phyloP scores from a whole-genome alignment of 78 protist species.

The Cavenderia fasciculata region DNA sequence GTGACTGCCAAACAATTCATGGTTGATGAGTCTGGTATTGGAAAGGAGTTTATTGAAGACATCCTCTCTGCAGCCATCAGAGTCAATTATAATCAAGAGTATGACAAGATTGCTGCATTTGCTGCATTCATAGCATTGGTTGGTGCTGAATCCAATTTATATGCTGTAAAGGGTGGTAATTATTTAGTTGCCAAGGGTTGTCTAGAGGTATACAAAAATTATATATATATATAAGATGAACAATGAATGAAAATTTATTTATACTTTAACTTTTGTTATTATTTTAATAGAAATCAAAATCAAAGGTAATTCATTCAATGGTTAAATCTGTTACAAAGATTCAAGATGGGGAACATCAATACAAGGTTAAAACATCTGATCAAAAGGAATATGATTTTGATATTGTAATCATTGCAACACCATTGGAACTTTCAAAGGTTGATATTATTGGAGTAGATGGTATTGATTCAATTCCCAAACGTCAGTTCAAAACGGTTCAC shows the following conservation, averaged over 20 bases:
- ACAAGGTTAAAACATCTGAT: not conserved
- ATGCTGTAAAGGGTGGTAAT: conserved; percentile 60
- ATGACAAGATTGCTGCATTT: conserved; percentile 59
- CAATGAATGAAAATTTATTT: too few species aligned
- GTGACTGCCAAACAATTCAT: conserved; percentile 33
- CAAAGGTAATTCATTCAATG: not conserved
- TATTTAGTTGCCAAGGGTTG: conserved; percentile 32
- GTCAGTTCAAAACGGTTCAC: conserved; percentile 42
- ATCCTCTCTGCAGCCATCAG: conserved; percentile 42
- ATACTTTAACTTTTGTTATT: not conserved
- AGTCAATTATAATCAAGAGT: conserved; percentile 62
- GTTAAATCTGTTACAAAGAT: not conserved
- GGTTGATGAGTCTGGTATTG: conserved; percentile 3
- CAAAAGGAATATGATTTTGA: conserved; percentile 7
- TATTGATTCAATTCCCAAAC: not conserved
- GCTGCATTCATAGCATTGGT: conserved; percentile 57
- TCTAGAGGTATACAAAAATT: conserved; percentile 6
- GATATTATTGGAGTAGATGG: not conserved
- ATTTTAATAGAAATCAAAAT: conserved; percentile 17
- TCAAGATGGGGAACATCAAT: not conserved
- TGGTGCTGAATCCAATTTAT: conserved; percentile 47
- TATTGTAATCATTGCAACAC: conserved; percentile 54
- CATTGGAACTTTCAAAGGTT: conserved; percentile 30
- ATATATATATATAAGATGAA: not conserved
- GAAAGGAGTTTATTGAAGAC: conserved; percentile 37